These are phyloP conservation scores for Solanum appendiculatum DNA, from an alignment of 257 asterid genomes.

Conservation along the genomic window DNA sequence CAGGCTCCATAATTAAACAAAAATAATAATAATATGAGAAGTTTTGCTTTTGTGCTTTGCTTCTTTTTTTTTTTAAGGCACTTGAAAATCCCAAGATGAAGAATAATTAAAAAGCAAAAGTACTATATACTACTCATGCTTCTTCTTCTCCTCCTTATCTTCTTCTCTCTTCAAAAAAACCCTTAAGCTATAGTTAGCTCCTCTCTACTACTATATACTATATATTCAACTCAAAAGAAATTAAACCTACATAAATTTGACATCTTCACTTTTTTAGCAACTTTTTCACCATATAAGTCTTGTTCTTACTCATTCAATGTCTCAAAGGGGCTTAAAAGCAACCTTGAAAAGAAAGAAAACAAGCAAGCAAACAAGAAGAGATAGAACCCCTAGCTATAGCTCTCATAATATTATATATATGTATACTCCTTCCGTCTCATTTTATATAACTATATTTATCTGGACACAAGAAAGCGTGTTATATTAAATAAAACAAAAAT, in stretches of 20 bases:
- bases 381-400: not conserved
- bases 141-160: not conserved
- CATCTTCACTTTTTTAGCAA: constrained; percentile 24
- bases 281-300: constrained; percentile 28
- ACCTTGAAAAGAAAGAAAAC: constrained; percentile 33
- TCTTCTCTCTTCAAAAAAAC: not conserved
- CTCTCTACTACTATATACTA: not conserved
- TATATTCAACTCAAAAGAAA: not conserved
- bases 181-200: constrained; percentile 12
- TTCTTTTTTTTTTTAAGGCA: constrained; percentile 11
- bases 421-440: not conserved
- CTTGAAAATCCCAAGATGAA: constrained; percentile 88
- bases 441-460: not conserved
- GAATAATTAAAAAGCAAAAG: constrained; percentile 13
- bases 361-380: constrained; percentile 5
- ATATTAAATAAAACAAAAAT: not conserved
- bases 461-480: not conserved
- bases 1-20: constrained; percentile 55
- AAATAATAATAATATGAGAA: not conserved
- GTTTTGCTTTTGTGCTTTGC: not conserved
- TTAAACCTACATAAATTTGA: not conserved
- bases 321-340: constrained; percentile 37
- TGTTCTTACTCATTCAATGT: constrained; percentile 57
- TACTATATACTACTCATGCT: not conserved
- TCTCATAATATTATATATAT: not conserved